Conservation (phyloP, 257 asterid species). For the Ligustrum vulgare region DNA sequence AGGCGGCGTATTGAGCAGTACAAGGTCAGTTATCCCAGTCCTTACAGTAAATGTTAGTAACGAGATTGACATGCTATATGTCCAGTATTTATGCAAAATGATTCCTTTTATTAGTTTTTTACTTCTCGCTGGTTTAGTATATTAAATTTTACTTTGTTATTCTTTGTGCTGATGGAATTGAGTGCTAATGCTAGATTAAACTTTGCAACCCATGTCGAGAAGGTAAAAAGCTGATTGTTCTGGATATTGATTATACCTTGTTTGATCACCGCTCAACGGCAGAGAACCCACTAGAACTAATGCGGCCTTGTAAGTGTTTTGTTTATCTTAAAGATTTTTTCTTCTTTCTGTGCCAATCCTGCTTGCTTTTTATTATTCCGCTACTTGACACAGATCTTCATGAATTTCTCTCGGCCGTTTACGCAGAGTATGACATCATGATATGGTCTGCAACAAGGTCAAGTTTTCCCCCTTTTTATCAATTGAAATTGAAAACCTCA, state of each 20-base stretch:
- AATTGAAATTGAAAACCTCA: background rate
- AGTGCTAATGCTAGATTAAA: conserved; percentile 55
- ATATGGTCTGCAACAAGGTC: conserved; percentile 63
- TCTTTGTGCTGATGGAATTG: conserved; percentile 14
- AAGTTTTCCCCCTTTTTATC: background rate
- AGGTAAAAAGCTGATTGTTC: conserved; percentile 91
- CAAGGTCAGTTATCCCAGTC: conserved; percentile 50
- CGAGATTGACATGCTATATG: background rate
- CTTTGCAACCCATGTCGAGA: conserved; percentile 83
- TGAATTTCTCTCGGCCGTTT: conserved; percentile 87
- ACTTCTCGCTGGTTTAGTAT: background rate
- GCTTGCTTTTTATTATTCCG: conserved; percentile 2
- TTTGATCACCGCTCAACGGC: conserved; percentile 96
- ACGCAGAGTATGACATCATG: conserved; percentile 92
- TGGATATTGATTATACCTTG: conserved; percentile 90
- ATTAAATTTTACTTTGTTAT: background rate
- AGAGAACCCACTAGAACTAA: conserved; percentile 84
- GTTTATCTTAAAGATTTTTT: conserved; percentile 3
- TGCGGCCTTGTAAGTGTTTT: conserved; percentile 87
- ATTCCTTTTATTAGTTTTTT: background rate
- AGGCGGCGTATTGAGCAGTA: conserved; percentile 74
- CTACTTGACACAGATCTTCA: conserved; percentile 70
- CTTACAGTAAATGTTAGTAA: background rate
- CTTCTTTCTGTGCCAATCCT: conserved; percentile 17
- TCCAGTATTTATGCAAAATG: background rate